Percentiles rank a stretch among this genome's conserved stretches.
Conservation (phyloP, 73 alveolate species). For the Effrenium voratum region DNA sequence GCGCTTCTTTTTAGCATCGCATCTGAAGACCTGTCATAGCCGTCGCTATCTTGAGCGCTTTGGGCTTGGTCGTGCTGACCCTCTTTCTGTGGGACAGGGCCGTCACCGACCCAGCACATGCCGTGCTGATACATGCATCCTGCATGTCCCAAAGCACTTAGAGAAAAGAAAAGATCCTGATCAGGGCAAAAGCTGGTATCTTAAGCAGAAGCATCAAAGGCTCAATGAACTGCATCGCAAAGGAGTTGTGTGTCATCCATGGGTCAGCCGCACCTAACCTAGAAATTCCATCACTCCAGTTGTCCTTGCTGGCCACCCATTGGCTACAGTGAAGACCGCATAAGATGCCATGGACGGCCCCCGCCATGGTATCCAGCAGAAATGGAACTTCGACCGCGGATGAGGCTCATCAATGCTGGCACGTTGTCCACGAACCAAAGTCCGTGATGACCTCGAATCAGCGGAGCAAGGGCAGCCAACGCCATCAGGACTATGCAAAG, state of each 20-base stretch:
- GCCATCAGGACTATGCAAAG: not conserved
- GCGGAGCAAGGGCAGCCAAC: not conserved
- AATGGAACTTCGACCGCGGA: not conserved
- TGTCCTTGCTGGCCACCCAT: not conserved
- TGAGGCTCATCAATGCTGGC: not conserved
- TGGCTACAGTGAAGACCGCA: not conserved
- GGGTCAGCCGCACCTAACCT: not conserved
- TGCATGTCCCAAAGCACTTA: not conserved
- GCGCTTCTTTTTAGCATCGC: not conserved
- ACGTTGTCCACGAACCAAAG: not conserved
- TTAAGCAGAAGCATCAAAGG: not conserved
- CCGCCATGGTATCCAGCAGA: not conserved
- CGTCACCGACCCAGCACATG: not conserved
- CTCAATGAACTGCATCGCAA: not conserved
- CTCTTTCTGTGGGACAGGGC: no score
- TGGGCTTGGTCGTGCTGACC: no score
- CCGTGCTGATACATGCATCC: not conserved
- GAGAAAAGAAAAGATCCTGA: not conserved
- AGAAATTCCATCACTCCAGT: slow-evolving; percentile 34
- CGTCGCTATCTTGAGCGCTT: no score
- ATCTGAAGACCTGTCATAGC: no score
- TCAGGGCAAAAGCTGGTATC: not conserved
- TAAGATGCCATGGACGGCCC: not conserved
- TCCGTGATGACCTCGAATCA: not conserved
- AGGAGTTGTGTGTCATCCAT: not conserved